Evolutionary conservation across 306 rosid species (phyloP).

Genomic region (Cucumis hystrix): DNA sequence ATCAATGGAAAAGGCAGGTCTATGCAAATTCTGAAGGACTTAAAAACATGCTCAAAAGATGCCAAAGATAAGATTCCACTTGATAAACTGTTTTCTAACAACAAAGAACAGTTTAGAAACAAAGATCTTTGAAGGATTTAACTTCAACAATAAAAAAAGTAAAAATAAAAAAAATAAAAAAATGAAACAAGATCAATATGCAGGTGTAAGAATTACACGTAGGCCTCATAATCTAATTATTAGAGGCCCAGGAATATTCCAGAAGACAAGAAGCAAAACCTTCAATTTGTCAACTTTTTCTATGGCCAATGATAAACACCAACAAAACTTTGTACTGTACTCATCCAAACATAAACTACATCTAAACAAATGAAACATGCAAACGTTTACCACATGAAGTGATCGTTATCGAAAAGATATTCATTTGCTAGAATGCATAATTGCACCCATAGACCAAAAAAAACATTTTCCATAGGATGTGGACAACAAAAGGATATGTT

Average conservation of each 20-base stretch:
- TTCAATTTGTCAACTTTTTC: background rate
- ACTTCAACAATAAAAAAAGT: background rate
- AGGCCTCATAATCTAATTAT: background rate
- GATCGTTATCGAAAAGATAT: background rate
- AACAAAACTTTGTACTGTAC: background rate
- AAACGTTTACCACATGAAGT: background rate
- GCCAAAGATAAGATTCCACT: background rate
- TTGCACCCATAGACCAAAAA: background rate
- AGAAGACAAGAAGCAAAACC: background rate
- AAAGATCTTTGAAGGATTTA: background rate
- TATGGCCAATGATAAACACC: background rate
- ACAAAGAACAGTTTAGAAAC: background rate
- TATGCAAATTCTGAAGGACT: background rate
- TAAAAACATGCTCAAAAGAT: background rate
- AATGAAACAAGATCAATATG: background rate
- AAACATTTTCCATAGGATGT: background rate
- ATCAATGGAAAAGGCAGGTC: background rate
- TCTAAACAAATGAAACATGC: background rate
- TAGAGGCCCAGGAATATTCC: background rate
- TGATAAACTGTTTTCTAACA: background rate
- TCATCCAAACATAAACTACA: background rate
- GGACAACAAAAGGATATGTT: background rate
- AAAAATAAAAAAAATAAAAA: too few species aligned
- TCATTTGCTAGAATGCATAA: background rate
- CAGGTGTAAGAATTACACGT: background rate